Base-by-base conservation (phyloP, 768 basidiomycete genomes). In the Sarcomyxa edulis region DNA sequence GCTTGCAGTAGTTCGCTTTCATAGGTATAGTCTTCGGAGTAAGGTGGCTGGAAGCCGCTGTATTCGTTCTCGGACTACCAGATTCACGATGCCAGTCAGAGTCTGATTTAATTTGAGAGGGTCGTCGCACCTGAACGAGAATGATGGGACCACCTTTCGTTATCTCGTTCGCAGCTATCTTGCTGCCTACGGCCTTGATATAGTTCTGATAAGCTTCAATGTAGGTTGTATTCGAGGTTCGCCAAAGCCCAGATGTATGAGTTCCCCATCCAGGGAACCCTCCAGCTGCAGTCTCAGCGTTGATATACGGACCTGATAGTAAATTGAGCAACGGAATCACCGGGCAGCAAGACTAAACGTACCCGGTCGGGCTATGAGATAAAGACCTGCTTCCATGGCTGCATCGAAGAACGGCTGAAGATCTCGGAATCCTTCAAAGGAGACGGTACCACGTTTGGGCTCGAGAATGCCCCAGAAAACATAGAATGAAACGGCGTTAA, bases 211-310 rank as follows among this genome's bases (percentile, higher is more conserved):
- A 79, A 1, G 78, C 76, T 22, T 68, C 59, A 20, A 68, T 41
- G 40, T 65, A 68, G 3, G 66, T 59, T 7, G 59, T 37, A 37
- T 69, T 70, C 5, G 55, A 56, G 1, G 68, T 68, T 42, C 68
- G 56, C 66, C 66, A 70, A 30, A 70, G 50, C 23, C 72, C 71
- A 11, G 62, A 54, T 2, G 72, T 74, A 44, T 69, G 60, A 7
- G 68, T 71, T 27, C 71, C 71, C 76, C 74, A 77, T 14, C 75
- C 76, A 8, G 76, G 76, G 33, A 78, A 70, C 2, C 75, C 72
- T 18, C 71, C 71, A n/a, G 64, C 72, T 11, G 72, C 62, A 2
- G 64, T 68, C 48, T 75, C 72, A 1, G 65, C 71, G 44, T 74
- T 70, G 38, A 70, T 65, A 27, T 70, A 68, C 3, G 68, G 66